Evolutionary conservation across 2,329 filamentous ascomycete species (phyloP).

Genomic region (Emericellopsis atlantica): DNA sequence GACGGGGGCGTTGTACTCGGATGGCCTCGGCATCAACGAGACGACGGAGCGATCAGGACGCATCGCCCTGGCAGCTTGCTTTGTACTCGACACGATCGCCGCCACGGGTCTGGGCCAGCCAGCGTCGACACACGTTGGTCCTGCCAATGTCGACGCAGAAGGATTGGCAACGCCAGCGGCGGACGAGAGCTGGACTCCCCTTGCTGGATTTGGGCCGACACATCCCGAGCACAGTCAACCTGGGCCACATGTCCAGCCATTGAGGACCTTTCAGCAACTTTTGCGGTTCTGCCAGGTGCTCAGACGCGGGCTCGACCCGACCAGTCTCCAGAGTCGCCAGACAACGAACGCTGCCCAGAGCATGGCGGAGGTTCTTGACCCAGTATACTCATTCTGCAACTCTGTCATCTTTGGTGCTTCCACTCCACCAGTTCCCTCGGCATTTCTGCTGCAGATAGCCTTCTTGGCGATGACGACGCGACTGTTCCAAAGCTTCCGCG

Average conservation of each 20-base stretch:
- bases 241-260: slow-evolving; percentile 11
- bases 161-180: too few relatives aligned
- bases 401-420: slow-evolving; percentile 21
- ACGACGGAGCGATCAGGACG: slow-evolving; percentile 4
- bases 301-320: slow-evolving; percentile 10
- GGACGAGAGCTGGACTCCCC: slow-evolving; percentile 5
- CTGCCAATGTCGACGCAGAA: too few relatives aligned
- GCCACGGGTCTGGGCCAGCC: slow-evolving; percentile 35
- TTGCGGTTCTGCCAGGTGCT: slow-evolving; percentile 23
- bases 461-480: slow-evolving; percentile 23
- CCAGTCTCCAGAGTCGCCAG: slow-evolving; percentile 2
- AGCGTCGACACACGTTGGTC: slow-evolving; percentile 34
- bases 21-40: background rate
- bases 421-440: slow-evolving; percentile 19
- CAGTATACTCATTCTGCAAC: slow-evolving; percentile 23
- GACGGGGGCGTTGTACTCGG: background rate
- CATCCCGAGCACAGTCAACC: too few relatives aligned
- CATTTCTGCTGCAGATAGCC: slow-evolving; percentile 21
- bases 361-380: slow-evolving; percentile 18
- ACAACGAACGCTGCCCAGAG: slow-evolving; percentile 9
- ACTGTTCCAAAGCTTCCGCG: slow-evolving; percentile 15
- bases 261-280: slow-evolving; percentile 29
- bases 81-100: slow-evolving; percentile 48
- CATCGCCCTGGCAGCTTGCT: slow-evolving; percentile 37
- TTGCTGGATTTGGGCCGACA: slow-evolving; percentile 4